Percentiles rank a stretch among this genome's conserved stretches.
Conservation (phyloP, 108 stramenopile species). For the Cylindrotheca closterium region DNA sequence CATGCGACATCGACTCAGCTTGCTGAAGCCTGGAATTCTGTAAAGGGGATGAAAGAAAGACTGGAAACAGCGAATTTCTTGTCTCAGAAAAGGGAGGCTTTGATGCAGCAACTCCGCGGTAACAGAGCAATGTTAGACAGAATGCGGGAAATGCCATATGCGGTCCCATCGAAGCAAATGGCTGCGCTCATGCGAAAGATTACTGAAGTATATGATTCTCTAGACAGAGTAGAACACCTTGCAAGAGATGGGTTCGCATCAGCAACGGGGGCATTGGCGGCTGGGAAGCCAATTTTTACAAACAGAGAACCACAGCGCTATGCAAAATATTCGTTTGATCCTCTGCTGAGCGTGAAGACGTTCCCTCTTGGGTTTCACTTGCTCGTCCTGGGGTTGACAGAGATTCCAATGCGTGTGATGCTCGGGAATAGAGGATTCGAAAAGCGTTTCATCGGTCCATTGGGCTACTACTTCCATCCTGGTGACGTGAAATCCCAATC, state of each 20-base stretch:
- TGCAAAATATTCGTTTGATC: slow-evolving; percentile 75
- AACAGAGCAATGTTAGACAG: slow-evolving; percentile 66
- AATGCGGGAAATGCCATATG: slow-evolving; percentile 67
- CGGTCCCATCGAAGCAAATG: slow-evolving; percentile 84
- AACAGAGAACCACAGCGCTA: slow-evolving; percentile 49
- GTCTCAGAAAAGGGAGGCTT: slow-evolving; percentile 45
- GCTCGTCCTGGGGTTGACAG: slow-evolving; percentile 59
- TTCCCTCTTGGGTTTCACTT: slow-evolving; percentile 78
- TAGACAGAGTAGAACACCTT: slow-evolving; percentile 59
- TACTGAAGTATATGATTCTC: slow-evolving; percentile 75
- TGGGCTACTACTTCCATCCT: slow-evolving; percentile 79
- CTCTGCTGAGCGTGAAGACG: slow-evolving; percentile 66
- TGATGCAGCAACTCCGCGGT: slow-evolving; percentile 71
- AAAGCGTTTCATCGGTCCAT: slow-evolving; percentile 58
- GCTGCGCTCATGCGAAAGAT: slow-evolving; percentile 80
- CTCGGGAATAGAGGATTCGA: slow-evolving; percentile 72
- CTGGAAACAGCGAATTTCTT: slow-evolving; percentile 74
- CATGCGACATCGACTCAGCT: slow-evolving; percentile 69
- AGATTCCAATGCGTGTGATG: slow-evolving; percentile 62
- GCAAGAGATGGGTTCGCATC: slow-evolving; percentile 64
- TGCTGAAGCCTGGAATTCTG: slow-evolving; percentile 75
- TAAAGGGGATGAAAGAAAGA: slow-evolving; percentile 71
- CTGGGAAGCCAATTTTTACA: slow-evolving; percentile 45
- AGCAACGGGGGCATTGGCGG: slow-evolving; percentile 60
- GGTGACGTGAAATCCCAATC: slow-evolving; percentile 27